Conservation (phyloP, 2,329 filamentous ascomycete species). For the Diplodia sapinea region DNA sequence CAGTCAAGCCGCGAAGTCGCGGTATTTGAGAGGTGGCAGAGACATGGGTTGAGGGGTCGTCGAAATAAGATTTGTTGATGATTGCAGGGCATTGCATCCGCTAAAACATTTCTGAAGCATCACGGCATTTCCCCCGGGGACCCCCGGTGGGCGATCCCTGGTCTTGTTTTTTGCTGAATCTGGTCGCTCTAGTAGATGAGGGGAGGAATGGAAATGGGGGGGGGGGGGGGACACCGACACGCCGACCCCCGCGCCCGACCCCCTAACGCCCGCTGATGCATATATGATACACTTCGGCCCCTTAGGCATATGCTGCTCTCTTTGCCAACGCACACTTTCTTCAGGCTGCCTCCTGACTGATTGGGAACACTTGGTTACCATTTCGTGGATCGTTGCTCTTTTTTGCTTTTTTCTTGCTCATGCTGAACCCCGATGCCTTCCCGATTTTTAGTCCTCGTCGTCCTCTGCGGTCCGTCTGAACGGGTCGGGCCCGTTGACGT, state of each 20-base stretch:
- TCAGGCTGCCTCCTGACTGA: background rate
- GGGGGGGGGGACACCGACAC: background rate
- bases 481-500: conserved; percentile 66
- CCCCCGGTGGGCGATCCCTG: background rate
- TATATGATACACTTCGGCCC: conserved; percentile 22
- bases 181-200: conserved; percentile 11
- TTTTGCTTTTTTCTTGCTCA: background rate
- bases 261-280: conserved; percentile 24
- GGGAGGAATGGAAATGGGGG: conserved; percentile 12
- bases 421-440: background rate
- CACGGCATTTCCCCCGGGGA: background rate
- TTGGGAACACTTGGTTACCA: conserved; percentile 8
- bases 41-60: conserved; percentile 4
- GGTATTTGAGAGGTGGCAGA: background rate
- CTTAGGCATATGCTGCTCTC: background rate
- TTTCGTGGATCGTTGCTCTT: background rate
- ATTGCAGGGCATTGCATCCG: background rate
- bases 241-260: background rate
- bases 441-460: background rate
- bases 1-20: background rate
- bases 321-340: background rate
- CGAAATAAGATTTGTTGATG: conserved; percentile 17
- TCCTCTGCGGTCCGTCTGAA: conserved; percentile 54
- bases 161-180: background rate
- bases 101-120: conserved; percentile 19